phyloP scores from a whole-genome alignment of 768 basidiomycete genomes.

The Plicaturopsis crispa region DNA sequence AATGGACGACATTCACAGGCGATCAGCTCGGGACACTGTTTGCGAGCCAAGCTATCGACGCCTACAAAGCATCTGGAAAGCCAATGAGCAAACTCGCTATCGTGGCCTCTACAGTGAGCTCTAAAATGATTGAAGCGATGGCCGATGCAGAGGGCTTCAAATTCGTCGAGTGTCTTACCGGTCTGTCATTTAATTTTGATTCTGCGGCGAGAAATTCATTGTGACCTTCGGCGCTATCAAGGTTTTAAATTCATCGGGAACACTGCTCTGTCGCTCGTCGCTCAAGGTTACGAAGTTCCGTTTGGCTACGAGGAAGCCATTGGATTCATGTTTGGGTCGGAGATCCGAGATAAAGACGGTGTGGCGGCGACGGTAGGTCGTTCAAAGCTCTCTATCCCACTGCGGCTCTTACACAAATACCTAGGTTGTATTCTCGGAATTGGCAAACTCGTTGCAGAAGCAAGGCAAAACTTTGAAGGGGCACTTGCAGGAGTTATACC shows the following conservation, averaged over 20 bases:
- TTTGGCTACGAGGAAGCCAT: slow-evolving; percentile 94
- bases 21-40: slow-evolving; percentile 71
- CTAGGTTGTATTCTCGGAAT: slow-evolving; percentile 62
- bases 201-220: slow-evolving; percentile 7
- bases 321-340: slow-evolving; percentile 79
- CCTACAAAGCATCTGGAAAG: slow-evolving; percentile 37
- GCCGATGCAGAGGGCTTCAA: slow-evolving; percentile 71
- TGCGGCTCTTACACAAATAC: slow-evolving; percentile 1
- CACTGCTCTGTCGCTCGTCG: slow-evolving; percentile 57
- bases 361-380: slow-evolving; percentile 67
- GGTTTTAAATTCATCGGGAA: slow-evolving; percentile 93
- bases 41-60: slow-evolving; percentile 35
- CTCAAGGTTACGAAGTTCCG: slow-evolving; percentile 60
- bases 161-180: slow-evolving; percentile 82
- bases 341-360: slow-evolving; percentile 84
- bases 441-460: slow-evolving; percentile 43
- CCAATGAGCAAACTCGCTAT: slow-evolving; percentile 63
- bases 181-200: slow-evolving; percentile 23
- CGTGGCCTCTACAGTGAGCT: slow-evolving; percentile 87
- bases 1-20: slow-evolving; percentile 72
- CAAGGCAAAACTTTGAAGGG: slow-evolving; percentile 46
- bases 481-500: slow-evolving; percentile 63
- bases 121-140: slow-evolving; percentile 81
- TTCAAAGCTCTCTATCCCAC: background rate
- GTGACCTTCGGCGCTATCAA: slow-evolving; percentile 17